Conservation (phyloP, 228 moss, liverwort and hornwort species). For the Sphagnum magellanicum region DNA sequence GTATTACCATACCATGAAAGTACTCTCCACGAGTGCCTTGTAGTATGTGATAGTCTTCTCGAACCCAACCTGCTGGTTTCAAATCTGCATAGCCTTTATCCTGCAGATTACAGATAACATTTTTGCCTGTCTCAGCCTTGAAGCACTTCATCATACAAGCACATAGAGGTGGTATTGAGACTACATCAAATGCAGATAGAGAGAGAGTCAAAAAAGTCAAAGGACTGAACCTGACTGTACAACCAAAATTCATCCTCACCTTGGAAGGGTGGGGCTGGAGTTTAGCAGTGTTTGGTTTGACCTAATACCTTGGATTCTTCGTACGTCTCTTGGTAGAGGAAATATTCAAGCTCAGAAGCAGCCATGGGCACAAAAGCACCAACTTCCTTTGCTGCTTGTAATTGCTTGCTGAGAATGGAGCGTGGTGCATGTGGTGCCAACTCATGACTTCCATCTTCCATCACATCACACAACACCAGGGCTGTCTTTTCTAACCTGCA, state of each 20-base stretch:
- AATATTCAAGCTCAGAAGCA: constrained; percentile 94
- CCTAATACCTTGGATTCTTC: constrained; percentile 61
- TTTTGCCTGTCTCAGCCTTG: too few relatives aligned
- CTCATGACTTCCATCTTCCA: constrained; percentile 63
- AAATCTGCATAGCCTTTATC: constrained; percentile 56
- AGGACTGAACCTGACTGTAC: too few relatives aligned
- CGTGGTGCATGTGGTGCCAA: constrained; percentile 92
- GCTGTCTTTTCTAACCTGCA: constrained; percentile 77
- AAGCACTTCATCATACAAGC: too few relatives aligned
- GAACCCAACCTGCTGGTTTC: constrained; percentile 82
- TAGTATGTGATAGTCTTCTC: constrained; percentile 93
- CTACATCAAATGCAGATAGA: too few relatives aligned
- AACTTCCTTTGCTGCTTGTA: constrained; percentile 43
- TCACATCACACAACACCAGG: constrained; percentile 88
- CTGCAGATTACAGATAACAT: constrained; percentile 15
- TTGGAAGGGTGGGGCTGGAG: too few relatives aligned
- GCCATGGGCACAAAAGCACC: constrained; percentile 70
- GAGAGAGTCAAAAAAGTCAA: too few relatives aligned
- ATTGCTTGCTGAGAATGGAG: constrained; percentile 69
- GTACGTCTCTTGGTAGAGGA: constrained; percentile 65
- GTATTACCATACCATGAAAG: constrained; percentile 56
- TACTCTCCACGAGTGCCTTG: constrained; percentile 91
- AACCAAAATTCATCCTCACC: too few relatives aligned
- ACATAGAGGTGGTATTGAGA: neutral
- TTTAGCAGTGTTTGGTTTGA: too few relatives aligned